phyloP scores from a whole-genome alignment of 495 filamentous ascomycete genomes.

The Massariosphaeria phaeospora region DNA sequence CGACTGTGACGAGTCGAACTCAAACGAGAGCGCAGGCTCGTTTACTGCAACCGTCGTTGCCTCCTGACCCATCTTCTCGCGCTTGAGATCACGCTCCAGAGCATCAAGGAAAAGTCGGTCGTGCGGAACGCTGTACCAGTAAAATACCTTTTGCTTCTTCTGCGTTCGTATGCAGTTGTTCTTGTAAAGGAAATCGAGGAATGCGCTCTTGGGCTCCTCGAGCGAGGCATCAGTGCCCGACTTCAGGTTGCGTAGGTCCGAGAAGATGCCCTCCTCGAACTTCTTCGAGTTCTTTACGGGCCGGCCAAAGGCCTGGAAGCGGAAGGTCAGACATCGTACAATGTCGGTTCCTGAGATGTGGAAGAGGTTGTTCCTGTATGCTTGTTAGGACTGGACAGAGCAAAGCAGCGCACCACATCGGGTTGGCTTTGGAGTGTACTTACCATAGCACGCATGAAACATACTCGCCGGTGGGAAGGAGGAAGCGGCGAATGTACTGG shows the following conservation, averaged over 20 bases:
- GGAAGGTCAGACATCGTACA: conserved; percentile 94
- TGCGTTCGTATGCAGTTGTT: conserved; percentile 99
- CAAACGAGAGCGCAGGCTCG: conserved; percentile 95
- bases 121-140: conserved; percentile 99
- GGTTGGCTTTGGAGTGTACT: too few species aligned
- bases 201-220: conserved; percentile 96
- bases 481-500: conserved; percentile 92
- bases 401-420: conserved; percentile 25
- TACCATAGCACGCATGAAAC: conserved; percentile 97
- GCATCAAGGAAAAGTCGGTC: conserved; percentile 97
- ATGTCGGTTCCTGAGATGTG: conserved; percentile 99
- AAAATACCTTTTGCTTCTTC: conserved; percentile 99
- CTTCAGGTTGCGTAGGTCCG: conserved; percentile 94
- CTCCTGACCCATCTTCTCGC: conserved; percentile 99
- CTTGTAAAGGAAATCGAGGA: conserved; percentile 98
- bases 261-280: conserved; percentile 99
- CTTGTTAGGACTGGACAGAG: conserved; percentile 25
- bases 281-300: conserved; percentile 99
- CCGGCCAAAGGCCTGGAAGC: conserved; percentile 96
- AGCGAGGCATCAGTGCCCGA: conserved; percentile 98
- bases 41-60: conserved; percentile 92
- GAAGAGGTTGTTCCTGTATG: conserved; percentile 89
- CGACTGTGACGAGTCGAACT: conserved; percentile 98
- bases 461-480: conserved; percentile 95
- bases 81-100: conserved; percentile 92